phyloP scores from a whole-genome alignment of 371 early-diverging fungal genomes.

The Circinella umbellata region DNA sequence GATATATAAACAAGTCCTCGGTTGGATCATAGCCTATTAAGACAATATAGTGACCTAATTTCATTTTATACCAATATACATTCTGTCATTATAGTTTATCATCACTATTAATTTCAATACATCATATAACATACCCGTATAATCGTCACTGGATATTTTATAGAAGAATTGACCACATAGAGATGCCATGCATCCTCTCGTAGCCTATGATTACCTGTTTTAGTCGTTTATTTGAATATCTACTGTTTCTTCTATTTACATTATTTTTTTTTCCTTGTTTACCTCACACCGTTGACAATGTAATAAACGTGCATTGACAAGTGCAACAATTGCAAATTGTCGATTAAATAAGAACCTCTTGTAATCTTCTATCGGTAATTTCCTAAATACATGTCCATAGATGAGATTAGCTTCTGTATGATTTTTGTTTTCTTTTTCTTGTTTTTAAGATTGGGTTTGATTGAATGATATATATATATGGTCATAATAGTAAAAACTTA shows the following conservation, averaged over 20 bases:
- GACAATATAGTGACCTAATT: slow-evolving; percentile 74
- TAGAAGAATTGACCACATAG: slow-evolving; percentile 39
- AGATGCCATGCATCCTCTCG: slow-evolving; percentile 40
- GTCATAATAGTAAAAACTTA: slow-evolving; percentile 31
- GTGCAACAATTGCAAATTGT: slow-evolving; percentile 73
- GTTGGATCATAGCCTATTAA: slow-evolving; percentile 74
- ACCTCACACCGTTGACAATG: slow-evolving; percentile 65
- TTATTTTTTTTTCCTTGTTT: neutral
- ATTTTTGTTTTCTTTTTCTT: neutral
- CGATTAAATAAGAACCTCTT: slow-evolving; percentile 77
- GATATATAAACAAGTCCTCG: slow-evolving; percentile 70
- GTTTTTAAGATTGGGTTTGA: too few relatives aligned
- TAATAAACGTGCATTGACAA: slow-evolving; percentile 73
- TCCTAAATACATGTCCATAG: slow-evolving; percentile 30
- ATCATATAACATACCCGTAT: neutral
- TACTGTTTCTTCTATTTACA: neutral
- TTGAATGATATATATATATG: too few relatives aligned
- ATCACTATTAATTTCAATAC: too few relatives aligned
- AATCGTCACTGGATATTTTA: slow-evolving; percentile 5
- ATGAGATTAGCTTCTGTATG: neutral
- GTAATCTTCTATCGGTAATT: slow-evolving; percentile 78
- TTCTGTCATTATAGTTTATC: neutral
- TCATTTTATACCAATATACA: too few relatives aligned
- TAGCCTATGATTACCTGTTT: slow-evolving; percentile 33
- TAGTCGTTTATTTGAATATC: neutral